A percentile compares a stretch with the other conserved stretches of the same genome.
These are phyloP conservation scores for Microthyrium microscopicum DNA, from an alignment of 2,329 filamentous ascomycete genomes.

Conservation along the genomic window DNA sequence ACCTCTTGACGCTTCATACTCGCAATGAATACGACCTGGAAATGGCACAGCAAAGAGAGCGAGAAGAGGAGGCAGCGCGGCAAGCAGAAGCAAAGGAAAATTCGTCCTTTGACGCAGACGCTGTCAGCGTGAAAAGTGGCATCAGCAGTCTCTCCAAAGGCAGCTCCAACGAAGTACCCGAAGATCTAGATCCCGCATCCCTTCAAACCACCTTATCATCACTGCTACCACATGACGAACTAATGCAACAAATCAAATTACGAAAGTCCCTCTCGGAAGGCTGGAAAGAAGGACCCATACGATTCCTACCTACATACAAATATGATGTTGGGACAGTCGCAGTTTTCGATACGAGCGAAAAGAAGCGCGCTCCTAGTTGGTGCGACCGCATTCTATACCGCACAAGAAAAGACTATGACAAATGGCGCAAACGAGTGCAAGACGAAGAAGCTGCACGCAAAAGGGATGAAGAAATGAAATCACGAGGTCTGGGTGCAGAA, in stretches of 20 bases:
- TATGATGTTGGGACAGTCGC: constrained; percentile 91
- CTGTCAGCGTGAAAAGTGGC: not conserved
- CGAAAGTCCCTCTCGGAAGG: constrained; percentile 79
- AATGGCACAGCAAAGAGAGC: not conserved
- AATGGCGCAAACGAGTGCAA: constrained; percentile 44
- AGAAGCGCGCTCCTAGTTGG: constrained; percentile 85
- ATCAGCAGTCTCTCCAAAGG: not conserved
- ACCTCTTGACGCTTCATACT: constrained; percentile 67
- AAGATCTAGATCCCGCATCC: constrained; percentile 60
- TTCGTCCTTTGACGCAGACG: no score
- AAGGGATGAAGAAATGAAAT: constrained; percentile 73
- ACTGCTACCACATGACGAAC: constrained; percentile 76
- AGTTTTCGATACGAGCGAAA: constrained; percentile 89
- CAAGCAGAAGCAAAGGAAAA: not conserved
- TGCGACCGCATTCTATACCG: constrained; percentile 87
- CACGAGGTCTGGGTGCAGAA: constrained; percentile 47
- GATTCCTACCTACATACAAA: constrained; percentile 90
- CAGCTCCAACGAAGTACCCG: constrained; percentile 12
- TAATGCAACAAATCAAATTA: constrained; percentile 54
- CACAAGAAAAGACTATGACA: constrained; percentile 52
- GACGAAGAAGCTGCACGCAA: constrained; percentile 52
- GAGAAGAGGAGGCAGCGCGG: not conserved
- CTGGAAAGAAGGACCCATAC: constrained; percentile 77
- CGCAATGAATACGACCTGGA: constrained; percentile 51
- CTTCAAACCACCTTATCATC: constrained; percentile 79